Conservation (phyloP, 129 eudicot genomes). For the Artemisia tridentata region DNA sequence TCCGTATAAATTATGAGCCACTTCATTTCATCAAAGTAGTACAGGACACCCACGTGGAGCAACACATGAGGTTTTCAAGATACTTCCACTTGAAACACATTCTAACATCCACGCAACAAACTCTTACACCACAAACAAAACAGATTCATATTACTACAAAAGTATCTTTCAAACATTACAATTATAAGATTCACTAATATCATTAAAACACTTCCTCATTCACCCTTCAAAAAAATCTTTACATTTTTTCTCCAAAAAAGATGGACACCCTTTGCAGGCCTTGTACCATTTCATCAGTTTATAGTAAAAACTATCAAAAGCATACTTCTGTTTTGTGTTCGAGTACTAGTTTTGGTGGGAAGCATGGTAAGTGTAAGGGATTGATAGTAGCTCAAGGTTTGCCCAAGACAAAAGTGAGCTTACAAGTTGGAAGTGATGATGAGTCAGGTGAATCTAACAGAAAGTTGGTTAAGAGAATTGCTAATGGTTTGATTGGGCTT, state of each 20-base stretch:
- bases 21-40: background rate
- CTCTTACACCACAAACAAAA: slow-evolving; percentile 39
- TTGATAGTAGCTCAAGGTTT: slow-evolving; percentile 19
- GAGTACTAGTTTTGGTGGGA: slow-evolving; percentile 19
- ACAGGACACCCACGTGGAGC: slow-evolving; percentile 28
- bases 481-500: slow-evolving; percentile 59
- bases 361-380: slow-evolving; percentile 26
- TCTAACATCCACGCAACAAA: slow-evolving; percentile 33
- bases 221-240: background rate
- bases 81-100: slow-evolving; percentile 23
- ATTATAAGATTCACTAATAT: slow-evolving; percentile 22
- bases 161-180: slow-evolving; percentile 12
- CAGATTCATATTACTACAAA: slow-evolving; percentile 23
- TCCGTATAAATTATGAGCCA: background rate
- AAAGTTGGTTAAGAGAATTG: slow-evolving; percentile 41
- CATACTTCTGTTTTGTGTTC: slow-evolving; percentile 44
- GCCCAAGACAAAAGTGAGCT: slow-evolving; percentile 7
- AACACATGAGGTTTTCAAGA: slow-evolving; percentile 34
- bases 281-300: slow-evolving; percentile 35
- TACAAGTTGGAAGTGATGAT: slow-evolving; percentile 10
- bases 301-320: slow-evolving; percentile 22
- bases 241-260: background rate
- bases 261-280: slow-evolving; percentile 50
- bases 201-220: slow-evolving; percentile 4
- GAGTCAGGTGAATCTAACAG: slow-evolving; percentile 23